Percentiles rank a stretch among this genome's conserved stretches.
Evolutionary conservation across 2,329 filamentous ascomycete genomes (phyloP).

Genomic region (Penicillium sp.): DNA sequence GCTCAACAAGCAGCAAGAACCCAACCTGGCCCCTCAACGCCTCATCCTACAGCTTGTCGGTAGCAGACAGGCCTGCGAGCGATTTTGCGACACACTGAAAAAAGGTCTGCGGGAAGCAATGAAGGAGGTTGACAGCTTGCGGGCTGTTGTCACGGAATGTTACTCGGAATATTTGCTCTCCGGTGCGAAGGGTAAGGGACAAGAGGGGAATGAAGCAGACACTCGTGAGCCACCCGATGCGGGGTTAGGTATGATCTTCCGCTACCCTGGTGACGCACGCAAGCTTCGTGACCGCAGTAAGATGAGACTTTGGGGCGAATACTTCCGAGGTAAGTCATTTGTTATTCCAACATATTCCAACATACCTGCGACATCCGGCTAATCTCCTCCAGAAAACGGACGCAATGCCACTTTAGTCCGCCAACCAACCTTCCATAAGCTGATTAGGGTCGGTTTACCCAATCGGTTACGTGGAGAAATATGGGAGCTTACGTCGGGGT

Average conservation of each 20-base stretch:
- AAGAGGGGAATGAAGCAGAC: conserved; percentile 51
- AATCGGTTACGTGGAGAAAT: conserved; percentile 90
- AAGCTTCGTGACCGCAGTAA: conserved; percentile 94
- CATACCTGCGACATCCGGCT: conserved; percentile 1
- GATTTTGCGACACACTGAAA: conserved; percentile 95
- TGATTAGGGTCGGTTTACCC: conserved; percentile 90
- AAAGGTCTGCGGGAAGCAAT: conserved; percentile 82
- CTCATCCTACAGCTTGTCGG: conserved; percentile 90
- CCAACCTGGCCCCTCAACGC: conserved; percentile 68
- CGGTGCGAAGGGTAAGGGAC: conserved; percentile 40
- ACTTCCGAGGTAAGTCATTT: conserved; percentile 58
- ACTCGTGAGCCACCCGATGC: conserved; percentile 71
- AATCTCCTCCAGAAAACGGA: conserved; percentile 66
- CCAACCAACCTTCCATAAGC: conserved; percentile 95
- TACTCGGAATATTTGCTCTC: conserved; percentile 81
- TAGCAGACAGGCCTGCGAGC: conserved; percentile 81
- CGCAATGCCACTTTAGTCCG: conserved; percentile 87
- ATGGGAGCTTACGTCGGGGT: conserved; percentile 93
- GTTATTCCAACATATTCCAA: not conserved
- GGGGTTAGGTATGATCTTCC: conserved; percentile 85
- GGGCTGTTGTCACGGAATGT: conserved; percentile 74
- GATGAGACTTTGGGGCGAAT: conserved; percentile 96
- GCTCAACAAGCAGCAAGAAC: conserved; percentile 55
- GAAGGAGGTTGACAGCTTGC: conserved; percentile 80
- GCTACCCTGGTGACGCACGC: conserved; percentile 89